These are phyloP conservation scores for Fomitopsis pulvina DNA, from an alignment of 768 basidiomycete species.

Conservation along the genomic window DNA sequence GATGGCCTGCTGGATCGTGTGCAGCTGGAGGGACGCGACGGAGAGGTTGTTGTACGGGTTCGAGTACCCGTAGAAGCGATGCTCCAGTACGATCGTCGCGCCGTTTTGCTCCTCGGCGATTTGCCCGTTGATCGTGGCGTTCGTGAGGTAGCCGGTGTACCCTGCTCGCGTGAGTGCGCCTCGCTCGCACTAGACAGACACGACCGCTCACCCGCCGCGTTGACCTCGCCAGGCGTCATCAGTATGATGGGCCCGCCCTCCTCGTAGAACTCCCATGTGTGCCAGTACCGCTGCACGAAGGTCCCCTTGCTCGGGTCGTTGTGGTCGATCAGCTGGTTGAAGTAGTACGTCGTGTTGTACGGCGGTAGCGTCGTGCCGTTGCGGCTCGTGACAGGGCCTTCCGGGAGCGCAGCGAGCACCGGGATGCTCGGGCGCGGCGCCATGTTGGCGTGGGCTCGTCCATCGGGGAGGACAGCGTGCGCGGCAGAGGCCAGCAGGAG, in stretches of 20 bases:
- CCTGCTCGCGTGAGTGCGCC: conserved; percentile 2
- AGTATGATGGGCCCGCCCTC: conserved; percentile 52
- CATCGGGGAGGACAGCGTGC: conserved; percentile 15
- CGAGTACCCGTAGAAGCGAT: conserved; percentile 71
- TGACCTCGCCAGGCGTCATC: conserved; percentile 59
- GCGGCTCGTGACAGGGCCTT: conserved; percentile 17
- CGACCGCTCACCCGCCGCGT: conserved; percentile 36
- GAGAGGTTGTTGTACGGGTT: conserved; percentile 61
- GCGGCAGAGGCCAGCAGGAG: conserved; percentile 8
- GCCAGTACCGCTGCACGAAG: conserved; percentile 75
- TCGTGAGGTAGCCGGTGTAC: conserved; percentile 52
- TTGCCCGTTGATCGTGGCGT: conserved; percentile 53
- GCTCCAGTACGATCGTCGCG: conserved; percentile 58
- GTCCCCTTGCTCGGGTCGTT: conserved; percentile 55
- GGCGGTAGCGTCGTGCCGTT: conserved; percentile 23
- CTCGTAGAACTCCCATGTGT: conserved; percentile 61
- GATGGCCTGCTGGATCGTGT: conserved; percentile 70
- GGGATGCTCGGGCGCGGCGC: conserved; percentile 17
- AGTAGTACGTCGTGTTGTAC: conserved; percentile 37
- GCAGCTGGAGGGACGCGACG: conserved; percentile 47
- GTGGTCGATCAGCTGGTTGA: conserved; percentile 50
- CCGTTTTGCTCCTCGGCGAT: conserved; percentile 63
- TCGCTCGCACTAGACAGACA: neutral
- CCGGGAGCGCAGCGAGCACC: conserved; percentile 6
- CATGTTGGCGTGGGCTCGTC: conserved; percentile 16